Evolutionary conservation across 1,284 basidiomycete genomes (phyloP).

Genomic region (Xanthoconium separans): DNA sequence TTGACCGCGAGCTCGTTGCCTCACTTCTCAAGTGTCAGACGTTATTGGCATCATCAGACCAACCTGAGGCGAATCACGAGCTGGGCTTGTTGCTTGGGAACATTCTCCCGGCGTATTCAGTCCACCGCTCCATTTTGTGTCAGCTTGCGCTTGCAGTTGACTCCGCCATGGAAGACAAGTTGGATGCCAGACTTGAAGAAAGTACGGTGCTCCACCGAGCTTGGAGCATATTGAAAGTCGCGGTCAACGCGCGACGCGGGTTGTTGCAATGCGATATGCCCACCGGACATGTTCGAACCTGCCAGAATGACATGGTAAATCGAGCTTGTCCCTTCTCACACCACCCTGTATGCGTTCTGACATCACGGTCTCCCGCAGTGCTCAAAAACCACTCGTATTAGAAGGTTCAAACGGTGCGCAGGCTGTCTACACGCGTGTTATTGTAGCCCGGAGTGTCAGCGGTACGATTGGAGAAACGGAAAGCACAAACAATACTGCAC

Average conservation of each 20-base stretch:
- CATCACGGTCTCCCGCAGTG: too few relatives aligned
- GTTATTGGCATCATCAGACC: slow-evolving; percentile 20
- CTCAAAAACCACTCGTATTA: neutral
- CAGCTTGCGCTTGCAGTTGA: slow-evolving; percentile 13
- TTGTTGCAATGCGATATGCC: slow-evolving; percentile 16
- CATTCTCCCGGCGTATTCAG: slow-evolving; percentile 25
- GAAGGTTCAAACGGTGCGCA: neutral
- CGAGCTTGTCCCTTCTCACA: too few relatives aligned
- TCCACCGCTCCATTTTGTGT: slow-evolving; percentile 28
- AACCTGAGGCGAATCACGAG: slow-evolving; percentile 7
- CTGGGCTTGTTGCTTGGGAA: slow-evolving; percentile 13
- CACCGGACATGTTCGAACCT: slow-evolving; percentile 26
- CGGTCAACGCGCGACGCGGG: slow-evolving; percentile 21
- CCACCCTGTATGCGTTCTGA: too few relatives aligned
- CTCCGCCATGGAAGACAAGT: neutral
- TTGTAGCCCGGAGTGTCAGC: slow-evolving; percentile 19
- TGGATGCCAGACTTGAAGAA: slow-evolving; percentile 14
- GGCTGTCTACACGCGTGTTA: neutral
- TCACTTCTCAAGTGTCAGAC: slow-evolving; percentile 27
- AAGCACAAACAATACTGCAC: slow-evolving; percentile 29
- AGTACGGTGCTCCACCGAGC: slow-evolving; percentile 20
- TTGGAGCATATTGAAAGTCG: slow-evolving; percentile 21
- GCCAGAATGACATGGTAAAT: slow-evolving; percentile 27
- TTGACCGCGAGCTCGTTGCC: slow-evolving; percentile 18
- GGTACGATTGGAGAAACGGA: slow-evolving; percentile 25